Conservation (phyloP, 805 yeast genomes). For the Ogataea thermomethanolica region DNA sequence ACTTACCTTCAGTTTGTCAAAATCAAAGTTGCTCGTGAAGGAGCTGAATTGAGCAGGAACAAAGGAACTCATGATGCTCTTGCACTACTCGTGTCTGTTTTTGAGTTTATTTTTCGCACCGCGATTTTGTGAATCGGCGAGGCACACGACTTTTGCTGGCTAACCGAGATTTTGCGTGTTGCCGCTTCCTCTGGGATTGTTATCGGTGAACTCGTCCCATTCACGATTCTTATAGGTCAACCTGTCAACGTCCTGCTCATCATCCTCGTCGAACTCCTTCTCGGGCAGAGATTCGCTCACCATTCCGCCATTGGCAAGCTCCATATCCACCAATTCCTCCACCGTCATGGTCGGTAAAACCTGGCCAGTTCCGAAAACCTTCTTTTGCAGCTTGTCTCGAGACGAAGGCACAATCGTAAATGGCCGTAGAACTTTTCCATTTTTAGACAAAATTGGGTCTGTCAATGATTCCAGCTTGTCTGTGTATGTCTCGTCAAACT, state of each 20-base stretch:
- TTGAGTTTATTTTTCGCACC: constrained; percentile 7
- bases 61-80: constrained; percentile 26
- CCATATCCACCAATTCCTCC: constrained; percentile 86
- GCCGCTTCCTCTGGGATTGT: constrained; percentile 84
- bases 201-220: constrained; percentile 94
- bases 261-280: constrained; percentile 58
- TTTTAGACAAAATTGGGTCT: constrained; percentile 55
- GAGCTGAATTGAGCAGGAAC: constrained; percentile 37
- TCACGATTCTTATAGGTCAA: constrained; percentile 74
- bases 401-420: constrained; percentile 63
- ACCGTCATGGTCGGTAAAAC: constrained; percentile 90
- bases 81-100: not conserved
- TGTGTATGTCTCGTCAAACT: constrained; percentile 49
- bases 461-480: constrained; percentile 54
- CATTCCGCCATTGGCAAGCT: constrained; percentile 81
- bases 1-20: constrained; percentile 32
- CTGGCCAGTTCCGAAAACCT: constrained; percentile 91
- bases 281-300: constrained; percentile 41
- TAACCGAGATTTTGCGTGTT: constrained; percentile 66
- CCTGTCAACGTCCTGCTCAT: constrained; percentile 52
- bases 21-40: constrained; percentile 32
- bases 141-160: constrained; percentile 1
- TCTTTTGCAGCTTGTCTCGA: constrained; percentile 52
- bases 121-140: constrained; percentile 4
- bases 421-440: constrained; percentile 80